Base-by-base conservation (phyloP, 805 yeast species). In the Kregervanrija delftensis region DNA sequence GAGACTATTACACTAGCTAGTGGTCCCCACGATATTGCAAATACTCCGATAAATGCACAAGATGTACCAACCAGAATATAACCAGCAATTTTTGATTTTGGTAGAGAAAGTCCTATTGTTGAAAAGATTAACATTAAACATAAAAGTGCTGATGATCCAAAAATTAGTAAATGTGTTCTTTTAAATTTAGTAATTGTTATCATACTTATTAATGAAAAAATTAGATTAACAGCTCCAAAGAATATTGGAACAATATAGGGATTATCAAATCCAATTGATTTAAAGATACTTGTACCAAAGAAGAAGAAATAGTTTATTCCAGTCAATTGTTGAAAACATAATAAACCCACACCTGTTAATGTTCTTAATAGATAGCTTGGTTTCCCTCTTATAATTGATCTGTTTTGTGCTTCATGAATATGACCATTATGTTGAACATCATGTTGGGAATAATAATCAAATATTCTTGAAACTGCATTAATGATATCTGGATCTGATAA, bases 1-100 rank as follows among this genome's bases (percentile, higher is more conserved):
- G 83, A 72, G 11, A 83, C 78, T 41, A 83, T 67, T 17, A 80
- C 75, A 61, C 75, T 77, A n/a, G 79, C 72, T 47, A 84, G 75
- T 33, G 89, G 87, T 3, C 89, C 90, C 83, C 87, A 80, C 11
- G 86, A 77, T 16, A 79, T 66, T 2, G 89, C 86, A 63, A 84
- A 83, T 46, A 70, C 71, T 51, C 76, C 70, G 42, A 83, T 79
- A 61, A 76, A 83, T 34, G 74, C 55, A 43, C 64, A 61, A 58
- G 87, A 78, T 4, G 84, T 70, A 35, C 79, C 63, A 43, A 72
- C 70, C 57, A 83, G 76, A 76, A 80, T 69, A 3, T 72, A 71
- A 32, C 67, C 57, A 42, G 81, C 81, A 33, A 76, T 68, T 39
- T 47, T 59, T 45, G 54, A 41, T 14, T 35, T 53, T 36, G 69